Base-by-base conservation (phyloP, 1,284 basidiomycete species). In the Cystobasidiaceae sp. region DNA sequence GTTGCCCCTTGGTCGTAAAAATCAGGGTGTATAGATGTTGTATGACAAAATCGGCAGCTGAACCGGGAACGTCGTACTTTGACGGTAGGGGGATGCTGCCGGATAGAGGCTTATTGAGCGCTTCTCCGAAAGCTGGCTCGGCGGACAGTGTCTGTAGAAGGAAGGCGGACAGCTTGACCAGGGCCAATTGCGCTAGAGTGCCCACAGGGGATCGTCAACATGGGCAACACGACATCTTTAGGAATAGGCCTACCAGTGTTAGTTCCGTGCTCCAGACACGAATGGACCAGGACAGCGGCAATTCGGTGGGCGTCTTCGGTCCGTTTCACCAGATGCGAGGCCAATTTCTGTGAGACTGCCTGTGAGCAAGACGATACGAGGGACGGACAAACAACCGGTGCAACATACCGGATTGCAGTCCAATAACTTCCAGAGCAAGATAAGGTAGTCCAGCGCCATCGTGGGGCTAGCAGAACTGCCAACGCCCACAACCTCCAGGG, bases 71-170 rank as follows among this genome's bases (percentile, higher is more conserved):
- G 34, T 81, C 82, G 84, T 85, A 91, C 75, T 89, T 92, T 19
- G 85, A 27, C 5, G 27, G 39, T 9, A 61, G 37, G 13, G 66
- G 43, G 1, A 65, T 27, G 15, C 50, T 43, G 25, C 21, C 27
- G 17, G 67, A 64, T 50, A 77, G 71, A 17, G 79, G 82, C 34
- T 76, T 73, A 59, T 82, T 81, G 34, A 94, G 78, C 60, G 84
- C 84, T 4, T 76, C 71, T 2, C 87, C 89, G 73, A 97, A 93
- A 0, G 82, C 80, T 30, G 81, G 81, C 71, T 96, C 90, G 0
- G 91, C 86, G 3, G 92, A 93, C 19, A 97, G 78, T 4, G 90
- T 88, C 74, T 98, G 94, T 4, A 97, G 80, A 66, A 97, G 87
- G 77, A 96, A 97, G 2, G 90, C 90, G 32, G 94, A 80, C 3